Conservation (phyloP, 148 eudicot species). For the Silene conica region DNA sequence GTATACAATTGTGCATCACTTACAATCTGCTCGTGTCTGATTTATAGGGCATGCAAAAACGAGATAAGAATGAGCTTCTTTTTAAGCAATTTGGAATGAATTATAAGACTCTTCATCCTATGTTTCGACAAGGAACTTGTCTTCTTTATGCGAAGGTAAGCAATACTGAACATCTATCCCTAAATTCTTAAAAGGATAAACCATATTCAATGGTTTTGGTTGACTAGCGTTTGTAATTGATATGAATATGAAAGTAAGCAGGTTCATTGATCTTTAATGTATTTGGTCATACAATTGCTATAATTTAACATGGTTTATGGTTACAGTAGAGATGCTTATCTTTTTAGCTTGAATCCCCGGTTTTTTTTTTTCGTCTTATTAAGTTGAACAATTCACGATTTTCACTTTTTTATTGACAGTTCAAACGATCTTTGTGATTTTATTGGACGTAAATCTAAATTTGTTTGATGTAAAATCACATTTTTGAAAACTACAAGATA, state of each 20-base stretch:
- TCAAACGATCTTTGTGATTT: too few relatives aligned
- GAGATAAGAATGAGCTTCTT: constrained; percentile 73
- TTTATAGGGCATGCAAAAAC: constrained; percentile 64
- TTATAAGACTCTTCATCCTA: constrained; percentile 57
- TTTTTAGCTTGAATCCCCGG: background rate
- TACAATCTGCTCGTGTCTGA: constrained; percentile 1
- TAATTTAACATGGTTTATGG: background rate
- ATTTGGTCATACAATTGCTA: background rate
- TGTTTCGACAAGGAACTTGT: constrained; percentile 86
- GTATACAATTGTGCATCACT: background rate
- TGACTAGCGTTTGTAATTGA: background rate
- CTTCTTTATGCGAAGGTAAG: constrained; percentile 62
- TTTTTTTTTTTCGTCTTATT: too few relatives aligned
- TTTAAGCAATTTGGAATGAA: constrained; percentile 65
- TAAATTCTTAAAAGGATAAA: background rate
- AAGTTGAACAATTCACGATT: too few relatives aligned
- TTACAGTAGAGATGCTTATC: constrained; percentile 1
- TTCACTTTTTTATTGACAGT: too few relatives aligned
- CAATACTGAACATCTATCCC: background rate
- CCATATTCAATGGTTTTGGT: background rate
- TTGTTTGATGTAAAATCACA: too few relatives aligned
- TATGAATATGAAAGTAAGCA: background rate
- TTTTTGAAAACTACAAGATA: too few relatives aligned
- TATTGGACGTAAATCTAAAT: too few relatives aligned
- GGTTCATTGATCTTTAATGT: background rate